These are phyloP conservation scores for Pythium dissimile DNA, from an alignment of 352 stramenopile genomes.

Conservation along the genomic window DNA sequence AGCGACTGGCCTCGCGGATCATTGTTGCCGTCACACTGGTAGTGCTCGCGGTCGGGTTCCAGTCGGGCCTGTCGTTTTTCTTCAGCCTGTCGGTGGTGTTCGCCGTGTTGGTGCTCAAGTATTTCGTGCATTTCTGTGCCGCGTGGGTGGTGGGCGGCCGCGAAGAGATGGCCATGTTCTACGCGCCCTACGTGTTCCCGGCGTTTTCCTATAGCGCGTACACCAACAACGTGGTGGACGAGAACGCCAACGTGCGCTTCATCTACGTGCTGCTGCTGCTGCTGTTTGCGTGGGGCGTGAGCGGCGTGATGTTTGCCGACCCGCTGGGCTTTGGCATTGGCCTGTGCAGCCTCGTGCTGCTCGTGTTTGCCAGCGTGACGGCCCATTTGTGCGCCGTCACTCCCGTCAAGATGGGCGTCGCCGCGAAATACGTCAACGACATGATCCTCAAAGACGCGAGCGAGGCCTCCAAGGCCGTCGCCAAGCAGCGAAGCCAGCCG, in stretches of 20 bases:
- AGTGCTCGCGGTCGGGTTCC: constrained; percentile 40
- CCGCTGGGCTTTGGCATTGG: constrained; percentile 87
- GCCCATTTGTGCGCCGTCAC: constrained; percentile 79
- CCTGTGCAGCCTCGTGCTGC: constrained; percentile 79
- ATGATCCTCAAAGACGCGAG: constrained; percentile 86
- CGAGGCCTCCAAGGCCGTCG: constrained; percentile 59
- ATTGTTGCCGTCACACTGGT: constrained; percentile 33
- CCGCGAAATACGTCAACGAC: constrained; percentile 87
- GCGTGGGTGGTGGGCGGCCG: constrained; percentile 53
- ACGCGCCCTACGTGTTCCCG: constrained; percentile 88
- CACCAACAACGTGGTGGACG: constrained; percentile 89
- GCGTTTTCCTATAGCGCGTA: constrained; percentile 90
- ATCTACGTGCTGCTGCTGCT: constrained; percentile 74
- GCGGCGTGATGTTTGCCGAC: constrained; percentile 88
- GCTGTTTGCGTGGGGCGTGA: constrained; percentile 81
- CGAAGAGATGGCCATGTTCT: constrained; percentile 70
- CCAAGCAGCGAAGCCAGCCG: constrained; percentile 54
- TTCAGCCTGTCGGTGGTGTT: constrained; percentile 84
- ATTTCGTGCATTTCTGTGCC: constrained; percentile 51
- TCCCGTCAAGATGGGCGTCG: constrained; percentile 85
- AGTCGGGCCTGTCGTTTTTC: constrained; percentile 71
- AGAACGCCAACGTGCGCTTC: constrained; percentile 64
- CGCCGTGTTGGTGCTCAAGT: constrained; percentile 77
- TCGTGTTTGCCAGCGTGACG: constrained; percentile 72
- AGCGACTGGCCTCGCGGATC: constrained; percentile 39